Percentiles rank a stretch among this genome's conserved stretches.
These are phyloP conservation scores for Mycena filopes DNA, from an alignment of 768 basidiomycete genomes.

Conservation along the genomic window DNA sequence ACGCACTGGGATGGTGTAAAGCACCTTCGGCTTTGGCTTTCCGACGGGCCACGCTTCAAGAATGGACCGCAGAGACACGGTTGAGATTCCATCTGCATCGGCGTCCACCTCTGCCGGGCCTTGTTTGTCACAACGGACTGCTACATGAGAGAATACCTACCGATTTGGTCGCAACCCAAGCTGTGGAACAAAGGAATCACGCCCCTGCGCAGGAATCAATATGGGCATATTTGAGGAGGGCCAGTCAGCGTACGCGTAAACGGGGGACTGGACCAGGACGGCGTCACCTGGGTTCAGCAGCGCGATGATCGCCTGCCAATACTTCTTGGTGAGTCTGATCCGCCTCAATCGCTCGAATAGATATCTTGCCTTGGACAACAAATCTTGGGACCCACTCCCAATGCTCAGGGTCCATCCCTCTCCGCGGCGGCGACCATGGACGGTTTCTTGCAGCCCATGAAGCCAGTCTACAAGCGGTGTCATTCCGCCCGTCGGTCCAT, in stretches of 20 bases:
- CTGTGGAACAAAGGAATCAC: constrained; percentile 70
- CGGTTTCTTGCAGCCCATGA: constrained; percentile 71
- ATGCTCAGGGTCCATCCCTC: constrained; percentile 83
- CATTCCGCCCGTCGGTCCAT: constrained; percentile 78
- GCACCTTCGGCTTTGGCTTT: constrained; percentile 77
- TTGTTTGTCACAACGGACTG: background rate
- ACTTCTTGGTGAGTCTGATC: constrained; percentile 30
- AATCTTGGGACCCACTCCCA: constrained; percentile 89
- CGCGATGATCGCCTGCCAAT: constrained; percentile 76
- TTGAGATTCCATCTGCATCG: constrained; percentile 76
- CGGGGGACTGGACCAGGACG: constrained; percentile 84
- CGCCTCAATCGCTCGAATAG: background rate
- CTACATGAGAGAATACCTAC: constrained; percentile 44
- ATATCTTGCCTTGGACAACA: constrained; percentile 84
- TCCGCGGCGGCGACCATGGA: constrained; percentile 69
- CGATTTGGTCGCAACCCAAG: constrained; percentile 68
- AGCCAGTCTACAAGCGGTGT: constrained; percentile 76
- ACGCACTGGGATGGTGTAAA: constrained; percentile 85
- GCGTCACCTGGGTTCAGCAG: constrained; percentile 84
- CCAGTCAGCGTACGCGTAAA: constrained; percentile 67
- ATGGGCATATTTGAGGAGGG: constrained; percentile 24
- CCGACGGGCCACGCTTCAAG: constrained; percentile 80
- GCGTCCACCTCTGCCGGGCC: constrained; percentile 73
- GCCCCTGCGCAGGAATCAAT: constrained; percentile 53
- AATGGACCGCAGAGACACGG: constrained; percentile 66